Evolutionary conservation across 2,329 filamentous ascomycete genomes (phyloP), one percentile per base, ranked within the genome.

Genomic region (Cryphonectria radicalis): DNA sequence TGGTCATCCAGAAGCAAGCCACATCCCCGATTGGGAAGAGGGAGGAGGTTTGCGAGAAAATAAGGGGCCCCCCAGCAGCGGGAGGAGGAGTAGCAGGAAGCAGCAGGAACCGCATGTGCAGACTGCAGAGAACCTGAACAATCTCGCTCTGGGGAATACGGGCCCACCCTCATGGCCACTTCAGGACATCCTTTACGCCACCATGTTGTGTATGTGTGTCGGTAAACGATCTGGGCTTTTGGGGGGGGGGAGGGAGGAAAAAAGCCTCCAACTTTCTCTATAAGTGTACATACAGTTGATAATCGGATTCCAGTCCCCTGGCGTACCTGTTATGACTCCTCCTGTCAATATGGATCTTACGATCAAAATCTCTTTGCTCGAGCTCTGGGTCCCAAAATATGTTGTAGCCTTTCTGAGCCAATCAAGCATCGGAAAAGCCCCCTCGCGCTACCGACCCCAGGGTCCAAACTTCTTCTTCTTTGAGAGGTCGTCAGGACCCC

Each of bases 101-200:
- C 11, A 65, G 43, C 22, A 65, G 28, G 63, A 64, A 46, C 40
- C 14, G n/a, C 14, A 8, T 17, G 22, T 55, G 66, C 37, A 46
- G 59, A 57, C 71, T 72, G 71, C 71, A 67, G 59, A 67, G 60
- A 43, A 71, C 69, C 71, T 73, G 69, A 69, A 57, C 66, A 73
- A 73, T 73, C 55, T 73, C 69, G 69, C 53, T 57, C 35, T 60
- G 43, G 43, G 62, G 19, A 40, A 66, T 46, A 32, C 25, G 63
- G 57, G 57, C 71, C 69, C 67, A 66, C 63, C 35, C 32, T 35
- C 62, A 66, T 55, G 8, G 40, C 63, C 43, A 28, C 57, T 62
- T 69, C 60, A 22, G 65, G 69, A 69, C 28, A 68, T 60, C 65
- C 22, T 17, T 42, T 42, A 63, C 62, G 62, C 70, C 62, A 70